Base-by-base conservation (phyloP, 2,329 filamentous ascomycete genomes). In the Aspergillus brasiliensis region DNA sequence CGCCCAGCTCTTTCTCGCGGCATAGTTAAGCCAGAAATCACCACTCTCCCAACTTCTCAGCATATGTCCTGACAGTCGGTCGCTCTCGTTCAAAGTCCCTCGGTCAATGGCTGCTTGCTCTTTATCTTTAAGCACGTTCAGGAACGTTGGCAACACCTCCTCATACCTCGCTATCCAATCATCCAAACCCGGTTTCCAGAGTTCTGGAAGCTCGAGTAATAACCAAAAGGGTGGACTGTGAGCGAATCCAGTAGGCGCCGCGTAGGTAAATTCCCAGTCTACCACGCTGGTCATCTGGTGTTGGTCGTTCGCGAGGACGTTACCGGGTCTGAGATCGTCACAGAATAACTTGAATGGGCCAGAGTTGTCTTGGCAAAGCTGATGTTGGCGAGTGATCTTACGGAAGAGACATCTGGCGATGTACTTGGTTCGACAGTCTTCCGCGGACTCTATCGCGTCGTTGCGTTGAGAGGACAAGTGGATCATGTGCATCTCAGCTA, bases 201-300 rank as follows among this genome's bases (percentile, higher is more conserved):
- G 8, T 28, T 48, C 44, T 17, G 44, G 44, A 17, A 28, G 51
- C 51, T 47, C 40, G 7, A 58, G 53, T 10, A 61, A n/a, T 4
- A 62, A 47, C 27, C 53, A 56, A 15, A 27, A 56, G 1, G 65
- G 62, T 5, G 65, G 42, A 21, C 51, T 57, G 17, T 62, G 49
- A 2, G 65, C 56, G 38, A 69, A 67, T 13, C 61, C 56, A 4
- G 47, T 19, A 5, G 63, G 67, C 13, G 59, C 68, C 15, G 65
- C 58, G 54, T 71, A 67, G 6, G 59, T 62, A 48, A 68, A 72
- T 37, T 73, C 69, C 70, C 70, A 72, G 53, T 73, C 70, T n/a
- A 73, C 62, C 8, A 63, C 66, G 4, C 61, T 66, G 2, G 59
- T 58, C 27, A 68, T 59, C 3, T 61, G 38, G 6, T 66, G 51